Percentiles rank a stretch among this genome's conserved stretches.
phyloP scores from a whole-genome alignment of 2,329 filamentous ascomycete genomes.

The Cladosporium sp. region DNA sequence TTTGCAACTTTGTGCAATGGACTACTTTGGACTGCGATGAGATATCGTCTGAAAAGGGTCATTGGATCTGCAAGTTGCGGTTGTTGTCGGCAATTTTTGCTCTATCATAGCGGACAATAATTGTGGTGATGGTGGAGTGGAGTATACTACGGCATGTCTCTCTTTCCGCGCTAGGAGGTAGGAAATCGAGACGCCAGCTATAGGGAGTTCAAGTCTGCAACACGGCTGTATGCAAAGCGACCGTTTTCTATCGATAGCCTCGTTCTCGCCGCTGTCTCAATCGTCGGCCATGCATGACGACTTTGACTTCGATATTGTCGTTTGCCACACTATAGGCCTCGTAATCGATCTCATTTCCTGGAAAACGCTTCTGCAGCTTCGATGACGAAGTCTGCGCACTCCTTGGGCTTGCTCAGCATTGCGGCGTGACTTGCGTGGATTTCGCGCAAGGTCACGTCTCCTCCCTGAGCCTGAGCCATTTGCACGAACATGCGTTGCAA shows the following conservation, averaged over 20 bases:
- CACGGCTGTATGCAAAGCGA: neutral
- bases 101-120: neutral
- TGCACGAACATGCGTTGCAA: conserved; percentile 14
- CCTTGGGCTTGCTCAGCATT: conserved; percentile 14
- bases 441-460: conserved; percentile 7
- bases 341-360: conserved; percentile 3
- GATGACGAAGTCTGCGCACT: conserved; percentile 9
- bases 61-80: neutral
- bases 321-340: neutral
- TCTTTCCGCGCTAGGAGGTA: neutral
- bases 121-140: neutral
- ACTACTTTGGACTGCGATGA: neutral
- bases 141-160: neutral
- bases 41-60: neutral
- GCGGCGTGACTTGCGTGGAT: conserved; percentile 14
- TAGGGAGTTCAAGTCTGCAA: neutral
- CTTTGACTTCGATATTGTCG: neutral
- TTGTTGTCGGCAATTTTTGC: too few relatives aligned
- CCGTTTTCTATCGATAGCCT: neutral
- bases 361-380: conserved; percentile 10
- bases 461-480: conserved; percentile 15
- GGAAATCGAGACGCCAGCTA: neutral
- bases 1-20: neutral
- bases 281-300: neutral
- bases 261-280: neutral